A percentile compares a stretch with the other conserved stretches of the same genome.
phyloP scores from a whole-genome alignment of 495 filamentous ascomycete species.

The Platismatia glauca region DNA sequence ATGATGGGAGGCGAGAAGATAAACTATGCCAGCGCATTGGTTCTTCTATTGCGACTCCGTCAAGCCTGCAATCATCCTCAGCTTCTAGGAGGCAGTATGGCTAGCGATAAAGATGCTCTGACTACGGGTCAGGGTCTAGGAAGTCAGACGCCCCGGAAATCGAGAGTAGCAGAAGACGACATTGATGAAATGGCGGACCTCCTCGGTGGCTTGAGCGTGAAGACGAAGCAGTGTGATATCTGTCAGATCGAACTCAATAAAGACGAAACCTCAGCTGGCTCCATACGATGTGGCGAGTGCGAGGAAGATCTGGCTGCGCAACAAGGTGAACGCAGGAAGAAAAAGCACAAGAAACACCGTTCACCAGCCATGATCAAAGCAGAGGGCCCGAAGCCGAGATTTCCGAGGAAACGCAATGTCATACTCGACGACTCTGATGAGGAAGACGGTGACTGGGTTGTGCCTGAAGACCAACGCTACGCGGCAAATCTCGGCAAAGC shows the following conservation, averaged over 20 bases:
- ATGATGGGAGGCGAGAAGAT: conserved; percentile 71
- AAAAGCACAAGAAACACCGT: conserved; percentile 39
- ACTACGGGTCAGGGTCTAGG: conserved; percentile 46
- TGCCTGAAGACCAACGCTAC: conserved; percentile 51
- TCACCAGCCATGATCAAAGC: conserved; percentile 22
- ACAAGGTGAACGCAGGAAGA: conserved; percentile 38
- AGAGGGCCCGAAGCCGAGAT: conserved; percentile 31
- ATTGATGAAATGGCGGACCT: conserved; percentile 79
- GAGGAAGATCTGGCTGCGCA: conserved; percentile 49
- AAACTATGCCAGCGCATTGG: conserved; percentile 77
- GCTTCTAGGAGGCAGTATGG: conserved; percentile 72
- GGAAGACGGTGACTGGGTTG: conserved; percentile 67
- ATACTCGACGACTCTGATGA: conserved; percentile 60
- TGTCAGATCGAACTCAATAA: conserved; percentile 64
- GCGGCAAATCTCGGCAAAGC: conserved; percentile 58
- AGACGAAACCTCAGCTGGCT: conserved; percentile 47
- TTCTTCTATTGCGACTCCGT: conserved; percentile 75
- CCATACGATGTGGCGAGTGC: conserved; percentile 64
- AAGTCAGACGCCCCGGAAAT: conserved; percentile 39
- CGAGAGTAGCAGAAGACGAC: conserved; percentile 42
- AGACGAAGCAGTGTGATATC: conserved; percentile 78
- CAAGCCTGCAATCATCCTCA: conserved; percentile 93
- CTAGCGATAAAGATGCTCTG: conserved; percentile 78
- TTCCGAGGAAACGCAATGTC: conserved; percentile 43
- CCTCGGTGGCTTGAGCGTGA: conserved; percentile 72